Conservation (phyloP, 805 yeast species). For the Scheffersomyces amazonensis region DNA sequence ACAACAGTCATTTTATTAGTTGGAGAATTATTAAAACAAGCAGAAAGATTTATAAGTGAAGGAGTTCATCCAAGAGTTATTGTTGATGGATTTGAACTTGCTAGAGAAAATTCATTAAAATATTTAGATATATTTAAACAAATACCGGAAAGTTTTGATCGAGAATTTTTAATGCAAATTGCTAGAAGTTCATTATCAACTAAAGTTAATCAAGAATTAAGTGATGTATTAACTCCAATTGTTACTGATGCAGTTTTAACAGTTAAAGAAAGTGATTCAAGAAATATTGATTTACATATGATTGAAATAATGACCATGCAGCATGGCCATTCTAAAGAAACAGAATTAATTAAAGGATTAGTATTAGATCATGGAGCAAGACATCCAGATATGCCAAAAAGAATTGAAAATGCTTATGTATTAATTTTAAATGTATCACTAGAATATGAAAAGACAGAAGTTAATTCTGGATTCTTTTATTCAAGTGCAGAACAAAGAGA, state of each 20-base stretch:
- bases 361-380: slow-evolving; percentile 98
- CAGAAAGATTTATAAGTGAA: slow-evolving; percentile 85
- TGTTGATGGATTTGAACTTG: slow-evolving; percentile 92
- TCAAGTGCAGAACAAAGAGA: slow-evolving; percentile 96
- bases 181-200: slow-evolving; percentile 88
- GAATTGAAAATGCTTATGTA: slow-evolving; percentile 77
- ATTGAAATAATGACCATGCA: slow-evolving; percentile 98
- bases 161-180: slow-evolving; percentile 87
- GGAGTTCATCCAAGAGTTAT: slow-evolving; percentile 95
- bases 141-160: slow-evolving; percentile 54
- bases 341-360: slow-evolving; percentile 79
- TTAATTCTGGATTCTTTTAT: slow-evolving; percentile 92
- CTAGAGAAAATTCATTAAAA: slow-evolving; percentile 71
- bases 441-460: slow-evolving; percentile 97
- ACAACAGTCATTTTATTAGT: slow-evolving; percentile 92
- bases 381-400: slow-evolving; percentile 98
- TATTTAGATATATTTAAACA: slow-evolving; percentile 67
- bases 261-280: slow-evolving; percentile 51
- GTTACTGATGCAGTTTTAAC: slow-evolving; percentile 94
- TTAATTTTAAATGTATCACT: slow-evolving; percentile 89
- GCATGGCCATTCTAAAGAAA: slow-evolving; percentile 81
- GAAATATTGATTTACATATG: slow-evolving; percentile 85
- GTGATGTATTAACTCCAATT: slow-evolving; percentile 84
- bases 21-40: slow-evolving; percentile 92
- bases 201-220: slow-evolving; percentile 73